Conservation (phyloP, 2,329 filamentous ascomycete species). For the Phyllosticta citribraziliensis region DNA sequence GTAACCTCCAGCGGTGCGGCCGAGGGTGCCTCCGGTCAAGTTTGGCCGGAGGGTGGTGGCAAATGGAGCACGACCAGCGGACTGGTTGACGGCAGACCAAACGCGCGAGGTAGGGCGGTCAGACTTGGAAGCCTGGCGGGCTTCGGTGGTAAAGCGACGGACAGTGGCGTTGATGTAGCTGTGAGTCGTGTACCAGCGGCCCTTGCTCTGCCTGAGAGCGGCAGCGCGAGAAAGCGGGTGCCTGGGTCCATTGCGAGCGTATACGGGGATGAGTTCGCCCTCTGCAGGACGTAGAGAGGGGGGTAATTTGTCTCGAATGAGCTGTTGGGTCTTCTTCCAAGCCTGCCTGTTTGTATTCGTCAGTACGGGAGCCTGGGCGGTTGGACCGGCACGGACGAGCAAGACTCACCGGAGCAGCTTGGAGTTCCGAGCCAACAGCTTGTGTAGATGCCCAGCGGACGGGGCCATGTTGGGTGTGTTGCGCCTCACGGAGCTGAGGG, state of each 20-base stretch:
- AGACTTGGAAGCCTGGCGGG: slow-evolving; percentile 32
- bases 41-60: slow-evolving; percentile 83
- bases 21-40: slow-evolving; percentile 75
- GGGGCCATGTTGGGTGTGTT: slow-evolving; percentile 26
- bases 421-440: slow-evolving; percentile 31
- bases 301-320: slow-evolving; percentile 36
- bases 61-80: slow-evolving; percentile 73
- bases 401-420: slow-evolving; percentile 30
- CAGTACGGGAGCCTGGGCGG: background rate
- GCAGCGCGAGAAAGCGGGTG: slow-evolving; percentile 54
- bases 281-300: slow-evolving; percentile 33
- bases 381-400: background rate
- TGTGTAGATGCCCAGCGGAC: slow-evolving; percentile 28
- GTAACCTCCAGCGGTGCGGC: slow-evolving; percentile 86
- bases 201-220: slow-evolving; percentile 53
- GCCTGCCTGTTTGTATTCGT: slow-evolving; percentile 28
- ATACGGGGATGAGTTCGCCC: slow-evolving; percentile 48
- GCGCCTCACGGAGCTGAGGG: slow-evolving; percentile 5
- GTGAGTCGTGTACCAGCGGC: slow-evolving; percentile 53
- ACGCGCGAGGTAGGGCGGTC: slow-evolving; percentile 46
- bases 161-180: slow-evolving; percentile 33
- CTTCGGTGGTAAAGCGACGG: slow-evolving; percentile 44
- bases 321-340: slow-evolving; percentile 37
- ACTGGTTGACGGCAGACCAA: slow-evolving; percentile 47
- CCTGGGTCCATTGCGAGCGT: slow-evolving; percentile 45